Conservation (phyloP, 257 asterid species). For the Pogostemon cablin region DNA sequence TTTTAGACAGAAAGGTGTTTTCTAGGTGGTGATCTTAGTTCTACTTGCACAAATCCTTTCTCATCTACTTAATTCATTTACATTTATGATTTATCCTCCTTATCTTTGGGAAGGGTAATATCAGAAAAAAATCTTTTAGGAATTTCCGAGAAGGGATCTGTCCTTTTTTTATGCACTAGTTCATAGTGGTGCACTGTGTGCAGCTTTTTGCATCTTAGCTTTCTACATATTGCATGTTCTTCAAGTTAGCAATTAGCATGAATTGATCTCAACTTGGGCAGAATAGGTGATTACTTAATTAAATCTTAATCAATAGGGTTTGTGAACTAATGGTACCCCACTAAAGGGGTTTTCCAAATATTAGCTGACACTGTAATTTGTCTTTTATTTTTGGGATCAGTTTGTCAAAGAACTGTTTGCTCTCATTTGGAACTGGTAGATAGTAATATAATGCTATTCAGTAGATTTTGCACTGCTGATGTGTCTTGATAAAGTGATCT, state of each 20-base stretch:
- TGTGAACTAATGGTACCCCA: neutral
- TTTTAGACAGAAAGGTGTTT: conserved; percentile 4
- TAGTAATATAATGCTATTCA: too few relatives aligned
- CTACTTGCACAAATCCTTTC: too few relatives aligned
- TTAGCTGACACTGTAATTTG: neutral
- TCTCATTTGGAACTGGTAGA: neutral
- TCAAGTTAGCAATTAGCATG: neutral
- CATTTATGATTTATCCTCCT: too few relatives aligned
- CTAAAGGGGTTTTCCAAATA: neutral
- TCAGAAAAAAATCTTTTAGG: too few relatives aligned
- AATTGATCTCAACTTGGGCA: neutral
- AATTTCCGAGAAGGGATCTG: neutral
- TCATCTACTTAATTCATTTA: too few relatives aligned
- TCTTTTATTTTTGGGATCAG: conserved; percentile 10
- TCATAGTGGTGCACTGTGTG: neutral
- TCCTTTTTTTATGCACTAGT: neutral
- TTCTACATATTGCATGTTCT: conserved; percentile 13
- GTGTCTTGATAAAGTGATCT: neutral
- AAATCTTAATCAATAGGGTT: neutral
- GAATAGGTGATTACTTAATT: neutral
- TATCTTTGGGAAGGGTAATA: too few relatives aligned
- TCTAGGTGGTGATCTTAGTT: neutral
- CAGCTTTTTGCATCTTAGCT: neutral
- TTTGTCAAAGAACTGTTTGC: neutral
- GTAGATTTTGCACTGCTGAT: neutral